Percentiles rank a stretch among this genome's conserved stretches.
phyloP scores from a whole-genome alignment of 495 filamentous ascomycete species.

The Aspergillus taichungensis region DNA sequence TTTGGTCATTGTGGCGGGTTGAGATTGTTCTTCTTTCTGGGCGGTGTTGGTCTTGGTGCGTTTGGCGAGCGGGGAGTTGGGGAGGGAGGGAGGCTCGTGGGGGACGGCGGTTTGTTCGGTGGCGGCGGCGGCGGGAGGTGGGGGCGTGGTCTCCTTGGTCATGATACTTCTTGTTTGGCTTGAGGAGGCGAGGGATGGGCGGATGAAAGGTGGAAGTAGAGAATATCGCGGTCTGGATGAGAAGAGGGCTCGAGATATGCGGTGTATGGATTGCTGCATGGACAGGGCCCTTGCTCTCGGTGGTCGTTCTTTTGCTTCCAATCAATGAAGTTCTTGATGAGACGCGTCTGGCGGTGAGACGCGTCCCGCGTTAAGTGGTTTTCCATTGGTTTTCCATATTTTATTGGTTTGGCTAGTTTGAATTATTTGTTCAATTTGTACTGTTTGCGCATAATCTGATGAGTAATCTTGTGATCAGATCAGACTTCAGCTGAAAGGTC shows the following conservation, averaged over 20 bases:
- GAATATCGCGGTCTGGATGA: slow-evolving; percentile 1
- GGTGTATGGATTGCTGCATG: background rate
- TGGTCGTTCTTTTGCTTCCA: background rate
- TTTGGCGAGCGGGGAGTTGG: slow-evolving; percentile 57
- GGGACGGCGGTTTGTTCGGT: slow-evolving; percentile 11
- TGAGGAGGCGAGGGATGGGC: background rate
- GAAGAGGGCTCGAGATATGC: background rate
- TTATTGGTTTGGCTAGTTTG: slow-evolving; percentile 10
- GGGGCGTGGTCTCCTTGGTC: slow-evolving; percentile 43
- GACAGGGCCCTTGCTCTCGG: too few relatives aligned
- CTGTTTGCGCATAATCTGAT: background rate
- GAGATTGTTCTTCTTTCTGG: slow-evolving; percentile 18
- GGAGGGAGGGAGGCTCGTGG: slow-evolving; percentile 48
- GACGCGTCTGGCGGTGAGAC: slow-evolving; percentile 31
- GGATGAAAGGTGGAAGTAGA: background rate
- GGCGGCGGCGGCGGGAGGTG: slow-evolving; percentile 16
- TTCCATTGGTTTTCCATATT: too few relatives aligned
- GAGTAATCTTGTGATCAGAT: too few relatives aligned
- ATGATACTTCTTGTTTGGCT: slow-evolving; percentile 27
- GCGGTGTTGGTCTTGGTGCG: slow-evolving; percentile 42
- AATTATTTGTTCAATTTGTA: background rate
- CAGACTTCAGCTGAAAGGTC: too few relatives aligned
- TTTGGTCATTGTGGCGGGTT: slow-evolving; percentile 17
- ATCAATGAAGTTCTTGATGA: slow-evolving; percentile 7
- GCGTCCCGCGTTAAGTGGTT: slow-evolving; percentile 20